A percentile compares a stretch with the other conserved stretches of the same genome.
phyloP scores from a whole-genome alignment of 352 stramenopile species.

The Globisporangium okanoganense region DNA sequence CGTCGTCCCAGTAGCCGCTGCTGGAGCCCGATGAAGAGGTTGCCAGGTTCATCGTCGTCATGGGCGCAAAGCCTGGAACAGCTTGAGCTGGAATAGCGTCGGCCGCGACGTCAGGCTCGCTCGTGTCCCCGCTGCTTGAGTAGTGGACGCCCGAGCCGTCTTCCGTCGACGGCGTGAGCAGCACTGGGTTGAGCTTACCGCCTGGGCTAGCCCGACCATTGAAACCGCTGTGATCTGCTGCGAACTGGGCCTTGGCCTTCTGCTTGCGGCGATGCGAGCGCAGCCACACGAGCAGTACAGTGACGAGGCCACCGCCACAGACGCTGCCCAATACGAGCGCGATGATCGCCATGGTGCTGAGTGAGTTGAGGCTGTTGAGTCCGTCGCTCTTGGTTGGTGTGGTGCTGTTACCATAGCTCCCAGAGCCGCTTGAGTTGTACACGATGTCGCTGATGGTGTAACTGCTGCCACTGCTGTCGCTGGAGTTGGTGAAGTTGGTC shows the following conservation, averaged over 20 bases:
- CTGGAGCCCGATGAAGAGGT: background rate
- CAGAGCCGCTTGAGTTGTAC: background rate
- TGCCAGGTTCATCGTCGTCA: slow-evolving; percentile 6
- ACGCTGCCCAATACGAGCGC: slow-evolving; percentile 7
- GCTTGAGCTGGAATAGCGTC: background rate
- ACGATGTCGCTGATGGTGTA: background rate
- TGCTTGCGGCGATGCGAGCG: slow-evolving; percentile 7
- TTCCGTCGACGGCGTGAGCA: slow-evolving; percentile 7
- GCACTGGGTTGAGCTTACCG: background rate
- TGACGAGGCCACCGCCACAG: slow-evolving; percentile 1
- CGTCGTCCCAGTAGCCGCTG: slow-evolving; percentile 32
- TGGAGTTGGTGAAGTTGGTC: background rate
- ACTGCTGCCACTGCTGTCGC: background rate
- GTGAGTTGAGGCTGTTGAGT: background rate
- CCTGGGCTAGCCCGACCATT: background rate
- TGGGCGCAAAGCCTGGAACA: background rate
- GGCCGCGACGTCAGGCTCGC: background rate
- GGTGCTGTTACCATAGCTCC: background rate
- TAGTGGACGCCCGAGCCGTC: slow-evolving; percentile 1
- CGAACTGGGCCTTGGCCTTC: background rate
- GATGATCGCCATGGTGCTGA: background rate
- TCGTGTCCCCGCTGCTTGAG: background rate
- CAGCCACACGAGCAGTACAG: slow-evolving; percentile 6
- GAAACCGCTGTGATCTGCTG: background rate
- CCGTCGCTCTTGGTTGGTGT: background rate